These are phyloP conservation scores for Nannizziopsis arthrosporioides DNA, from an alignment of 2,329 filamentous ascomycete genomes.

Conservation along the genomic window DNA sequence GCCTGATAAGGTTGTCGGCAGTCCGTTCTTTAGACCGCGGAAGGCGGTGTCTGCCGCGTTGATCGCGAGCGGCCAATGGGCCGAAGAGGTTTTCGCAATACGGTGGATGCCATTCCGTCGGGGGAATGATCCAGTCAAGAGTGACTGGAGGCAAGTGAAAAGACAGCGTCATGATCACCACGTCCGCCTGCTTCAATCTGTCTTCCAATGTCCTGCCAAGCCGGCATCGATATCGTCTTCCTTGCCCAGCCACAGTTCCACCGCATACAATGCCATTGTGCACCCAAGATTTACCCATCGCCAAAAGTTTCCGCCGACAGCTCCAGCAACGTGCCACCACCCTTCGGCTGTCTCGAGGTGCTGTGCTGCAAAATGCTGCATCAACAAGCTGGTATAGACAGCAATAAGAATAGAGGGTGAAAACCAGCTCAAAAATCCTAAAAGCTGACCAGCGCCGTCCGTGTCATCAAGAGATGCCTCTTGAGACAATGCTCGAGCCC, in stretches of 20 bases:
- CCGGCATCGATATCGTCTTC: constrained; percentile 57
- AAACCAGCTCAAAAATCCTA: constrained; percentile 84
- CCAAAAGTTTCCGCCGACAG: constrained; percentile 76
- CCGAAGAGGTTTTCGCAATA: no score
- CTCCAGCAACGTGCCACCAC: constrained; percentile 78
- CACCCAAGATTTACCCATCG: constrained; percentile 84
- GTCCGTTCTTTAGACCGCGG: no score
- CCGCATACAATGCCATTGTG: constrained; percentile 79
- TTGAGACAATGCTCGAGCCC: constrained; percentile 68
- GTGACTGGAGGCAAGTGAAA: no score
- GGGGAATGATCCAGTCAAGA: no score
- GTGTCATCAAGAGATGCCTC: constrained; percentile 77
- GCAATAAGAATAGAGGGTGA: constrained; percentile 88
- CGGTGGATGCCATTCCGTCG: no score
- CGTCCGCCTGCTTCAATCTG: constrained; percentile 50
- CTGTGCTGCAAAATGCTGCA: constrained; percentile 81
- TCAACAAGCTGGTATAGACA: constrained; percentile 86
- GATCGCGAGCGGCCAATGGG: no score
- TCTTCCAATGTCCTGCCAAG: constrained; percentile 79
- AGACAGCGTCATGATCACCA: no score
- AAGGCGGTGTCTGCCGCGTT: no score
- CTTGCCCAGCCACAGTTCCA: constrained; percentile 79
- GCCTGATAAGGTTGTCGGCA: no score
- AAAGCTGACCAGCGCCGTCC: constrained; percentile 65
- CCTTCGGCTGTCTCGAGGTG: constrained; percentile 51